phyloP scores from a whole-genome alignment of 2,329 filamentous ascomycete species.

The Gremmenia infestans region DNA sequence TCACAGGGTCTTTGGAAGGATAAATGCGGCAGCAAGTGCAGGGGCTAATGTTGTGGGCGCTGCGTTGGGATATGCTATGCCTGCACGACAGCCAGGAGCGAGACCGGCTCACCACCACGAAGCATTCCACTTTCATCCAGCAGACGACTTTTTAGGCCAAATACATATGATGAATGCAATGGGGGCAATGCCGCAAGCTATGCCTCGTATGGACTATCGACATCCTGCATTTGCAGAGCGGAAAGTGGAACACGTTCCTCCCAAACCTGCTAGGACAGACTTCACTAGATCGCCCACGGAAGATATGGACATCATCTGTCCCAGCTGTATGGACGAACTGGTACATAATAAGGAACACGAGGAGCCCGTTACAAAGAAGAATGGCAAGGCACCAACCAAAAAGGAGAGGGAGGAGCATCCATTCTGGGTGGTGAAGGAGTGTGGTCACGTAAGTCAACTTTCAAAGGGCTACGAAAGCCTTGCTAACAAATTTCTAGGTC shows the following conservation, averaged over 20 bases:
- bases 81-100: background rate
- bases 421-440: constrained; percentile 87
- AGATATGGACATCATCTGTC: constrained; percentile 72
- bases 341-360: constrained; percentile 53
- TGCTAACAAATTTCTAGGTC: constrained; percentile 41
- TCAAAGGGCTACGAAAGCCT: background rate
- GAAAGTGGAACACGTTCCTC: constrained; percentile 29
- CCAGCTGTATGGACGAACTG: constrained; percentile 80
- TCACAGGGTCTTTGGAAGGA: background rate
- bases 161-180: background rate
- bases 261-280: constrained; percentile 59
- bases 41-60: background rate
- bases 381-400: constrained; percentile 43
- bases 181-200: background rate
- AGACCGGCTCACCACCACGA: background rate
- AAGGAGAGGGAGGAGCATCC: constrained; percentile 64
- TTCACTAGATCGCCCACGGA: constrained; percentile 75
- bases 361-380: constrained; percentile 35
- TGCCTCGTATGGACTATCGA: constrained; percentile 24
- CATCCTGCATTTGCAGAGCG: constrained; percentile 20
- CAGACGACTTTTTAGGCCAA: constrained; percentile 1
- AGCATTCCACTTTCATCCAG: background rate
- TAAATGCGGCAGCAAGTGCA: background rate
- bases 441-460: constrained; percentile 71
- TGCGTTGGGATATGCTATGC: background rate